A percentile compares a stretch with the other conserved stretches of the same genome.
Evolutionary conservation across 345 rosid species (phyloP).

Genomic region (Eucalyptus pauciflora): DNA sequence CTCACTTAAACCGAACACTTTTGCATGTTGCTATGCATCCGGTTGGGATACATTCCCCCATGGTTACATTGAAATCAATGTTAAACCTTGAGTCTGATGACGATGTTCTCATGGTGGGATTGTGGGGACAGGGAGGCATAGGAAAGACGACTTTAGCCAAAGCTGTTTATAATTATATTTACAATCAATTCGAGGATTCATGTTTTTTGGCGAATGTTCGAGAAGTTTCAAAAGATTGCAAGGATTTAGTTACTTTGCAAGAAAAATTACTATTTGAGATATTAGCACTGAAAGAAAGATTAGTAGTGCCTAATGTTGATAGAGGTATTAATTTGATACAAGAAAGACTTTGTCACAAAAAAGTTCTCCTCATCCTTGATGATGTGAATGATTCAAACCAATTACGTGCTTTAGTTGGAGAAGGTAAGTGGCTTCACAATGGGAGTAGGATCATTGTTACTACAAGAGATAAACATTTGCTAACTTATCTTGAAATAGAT

Average conservation of each 20-base stretch:
- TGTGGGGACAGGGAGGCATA: background rate
- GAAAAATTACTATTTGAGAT: background rate
- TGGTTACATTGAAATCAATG: background rate
- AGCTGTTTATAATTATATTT: background rate
- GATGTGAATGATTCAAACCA: accelerated
- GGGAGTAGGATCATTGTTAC: background rate
- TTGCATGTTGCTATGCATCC: background rate
- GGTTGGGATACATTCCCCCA: background rate
- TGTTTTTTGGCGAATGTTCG: background rate
- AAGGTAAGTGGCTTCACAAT: accelerated
- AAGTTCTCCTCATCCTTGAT: background rate
- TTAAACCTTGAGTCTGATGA: background rate
- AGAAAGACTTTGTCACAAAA: background rate
- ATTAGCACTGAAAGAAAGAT: background rate
- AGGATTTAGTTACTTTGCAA: background rate
- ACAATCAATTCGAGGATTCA: accelerated
- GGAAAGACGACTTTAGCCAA: background rate
- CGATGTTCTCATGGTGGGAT: background rate
- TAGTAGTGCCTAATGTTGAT: accelerated
- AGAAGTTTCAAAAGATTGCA: background rate
- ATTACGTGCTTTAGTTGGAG: background rate
- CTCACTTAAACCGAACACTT: background rate
- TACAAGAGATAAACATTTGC: background rate
- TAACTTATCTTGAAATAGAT: background rate
- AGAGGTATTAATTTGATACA: background rate